Base-by-base conservation (phyloP, 257 asterid genomes). In the Linaria vulgaris region DNA sequence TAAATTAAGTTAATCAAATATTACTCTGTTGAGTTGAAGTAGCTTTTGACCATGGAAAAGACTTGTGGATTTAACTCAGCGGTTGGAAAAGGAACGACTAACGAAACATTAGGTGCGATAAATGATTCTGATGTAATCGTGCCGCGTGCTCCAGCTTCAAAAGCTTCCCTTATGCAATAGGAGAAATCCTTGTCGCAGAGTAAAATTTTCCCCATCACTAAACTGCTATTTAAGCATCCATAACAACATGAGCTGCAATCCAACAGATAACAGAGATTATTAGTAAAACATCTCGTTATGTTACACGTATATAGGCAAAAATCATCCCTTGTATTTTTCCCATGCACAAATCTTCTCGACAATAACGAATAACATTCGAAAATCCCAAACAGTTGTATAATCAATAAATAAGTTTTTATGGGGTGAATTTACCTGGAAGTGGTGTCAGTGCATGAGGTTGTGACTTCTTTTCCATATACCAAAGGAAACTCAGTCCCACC, bases 181-280 rank as follows among this genome's bases (percentile, higher is more conserved):
- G n/a, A n/a, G n/a, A 0, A 16, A 3, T 22, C 0, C 1, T 0
- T 24, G 27, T 45, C 15, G 21, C 81, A 76, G 4, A 76, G 61
- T 10, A 76, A 57, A 21, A 76, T 43, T 46, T 76, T 71, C n/a
- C 72, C 76, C 21, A 50, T 59, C 7, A 76, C 77, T 21, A 67
- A 20, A 12, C 14, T 50, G 22, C 4, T 30, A 20, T 46, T 37
- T 12, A 71, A 31, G 47, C 81, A 76, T 5, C 48, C 24, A 3
- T 0, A 1, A 4, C 0, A 4, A 24, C 74, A 66, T 3, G 0
- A 3, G 74, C 73, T 73, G 39, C 12, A 22, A 16, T 31, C 37
- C 24, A 21, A 16, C 3, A 15, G 38, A 11, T 8, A 30, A 30
- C 5, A n/a, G 37, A 2, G 3, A 30, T 30, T 30, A 2, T 30